Evolutionary conservation across 148 eudicot species (phyloP).

Genomic region (Dianthus caryophyllus): DNA sequence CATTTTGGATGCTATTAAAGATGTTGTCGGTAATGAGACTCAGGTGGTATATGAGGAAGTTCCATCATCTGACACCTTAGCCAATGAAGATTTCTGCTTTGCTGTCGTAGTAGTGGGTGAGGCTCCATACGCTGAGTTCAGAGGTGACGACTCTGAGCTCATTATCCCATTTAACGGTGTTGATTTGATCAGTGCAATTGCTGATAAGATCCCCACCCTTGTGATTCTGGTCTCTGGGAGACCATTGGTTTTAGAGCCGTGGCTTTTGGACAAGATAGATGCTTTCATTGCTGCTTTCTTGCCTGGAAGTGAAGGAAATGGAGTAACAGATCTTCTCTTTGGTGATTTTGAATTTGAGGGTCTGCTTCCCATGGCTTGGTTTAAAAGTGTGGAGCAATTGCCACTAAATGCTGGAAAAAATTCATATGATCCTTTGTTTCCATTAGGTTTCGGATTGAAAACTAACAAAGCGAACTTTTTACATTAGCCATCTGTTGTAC

Average conservation of each 20-base stretch:
- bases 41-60: conserved; percentile 59
- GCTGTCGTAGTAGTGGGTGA: conserved; percentile 89
- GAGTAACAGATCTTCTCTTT: conserved; percentile 73
- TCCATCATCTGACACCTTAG: conserved; percentile 61
- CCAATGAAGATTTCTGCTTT: conserved; percentile 45
- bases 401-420: conserved; percentile 44
- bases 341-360: conserved; percentile 84
- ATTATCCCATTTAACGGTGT: conserved; percentile 67
- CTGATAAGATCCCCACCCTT: conserved; percentile 68
- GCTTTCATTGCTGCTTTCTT: conserved; percentile 88
- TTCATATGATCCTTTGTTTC: conserved; percentile 67
- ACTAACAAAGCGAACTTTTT: conserved; percentile 22
- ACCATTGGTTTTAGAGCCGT: conserved; percentile 68
- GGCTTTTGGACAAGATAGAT: conserved; percentile 61
- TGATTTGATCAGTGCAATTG: conserved; percentile 49
- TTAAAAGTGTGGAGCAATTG: conserved; percentile 68
- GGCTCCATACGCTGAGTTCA: conserved; percentile 67
- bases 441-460: conserved; percentile 75
- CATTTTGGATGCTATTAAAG: conserved; percentile 72
- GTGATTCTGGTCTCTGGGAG: conserved; percentile 74
- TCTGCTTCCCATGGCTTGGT: conserved; percentile 73
- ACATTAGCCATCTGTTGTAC: conserved; percentile 3
- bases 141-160: conserved; percentile 67
- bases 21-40: conserved; percentile 42
- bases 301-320: conserved; percentile 86